Evolutionary conservation across 1,284 basidiomycete genomes (phyloP).

Genomic region (Tilletia caries): DNA sequence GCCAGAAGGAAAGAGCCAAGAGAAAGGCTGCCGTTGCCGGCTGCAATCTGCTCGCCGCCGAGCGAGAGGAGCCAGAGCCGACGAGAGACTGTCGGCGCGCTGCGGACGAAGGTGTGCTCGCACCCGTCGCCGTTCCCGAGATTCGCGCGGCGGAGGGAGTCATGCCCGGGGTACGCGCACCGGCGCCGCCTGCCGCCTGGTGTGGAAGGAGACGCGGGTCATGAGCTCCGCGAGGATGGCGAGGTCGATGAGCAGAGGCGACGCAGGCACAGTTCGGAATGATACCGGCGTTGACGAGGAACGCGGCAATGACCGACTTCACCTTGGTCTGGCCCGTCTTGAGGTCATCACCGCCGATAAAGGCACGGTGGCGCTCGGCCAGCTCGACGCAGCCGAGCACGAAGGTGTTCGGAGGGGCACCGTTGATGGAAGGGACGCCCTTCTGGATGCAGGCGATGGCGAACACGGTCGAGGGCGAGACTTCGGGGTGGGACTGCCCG

Average conservation of each 20-base stretch:
- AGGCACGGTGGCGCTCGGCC: conserved; percentile 81
- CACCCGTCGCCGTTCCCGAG: too few species aligned
- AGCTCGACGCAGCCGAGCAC: conserved; percentile 92
- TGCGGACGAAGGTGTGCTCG: too few species aligned
- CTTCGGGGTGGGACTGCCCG: conserved; percentile 79
- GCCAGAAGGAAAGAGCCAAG: too few species aligned
- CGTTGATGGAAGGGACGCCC: conserved; percentile 91
- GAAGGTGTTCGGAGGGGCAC: conserved; percentile 98
- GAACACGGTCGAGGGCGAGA: conserved; percentile 92
- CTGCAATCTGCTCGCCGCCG: too few species aligned
- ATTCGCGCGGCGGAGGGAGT: too few species aligned
- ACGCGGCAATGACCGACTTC: conserved; percentile 90
- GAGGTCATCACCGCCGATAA: conserved; percentile 97
- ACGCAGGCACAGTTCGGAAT: conserved; percentile 86
- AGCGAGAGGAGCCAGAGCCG: too few species aligned
- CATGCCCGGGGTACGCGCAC: too few species aligned
- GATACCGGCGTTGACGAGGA: conserved; percentile 97
- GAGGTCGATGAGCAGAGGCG: conserved; percentile 90
- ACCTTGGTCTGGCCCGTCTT: conserved; percentile 64
- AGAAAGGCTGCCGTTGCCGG: too few species aligned
- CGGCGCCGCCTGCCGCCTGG: too few species aligned
- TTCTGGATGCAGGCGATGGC: conserved; percentile 94
- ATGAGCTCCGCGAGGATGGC: conserved; percentile 90
- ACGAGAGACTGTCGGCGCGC: too few species aligned
- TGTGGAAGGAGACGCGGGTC: conserved; percentile 87